phyloP scores from a whole-genome alignment of 164 flowering plant genomes.

The Chimonanthus praecox region DNA sequence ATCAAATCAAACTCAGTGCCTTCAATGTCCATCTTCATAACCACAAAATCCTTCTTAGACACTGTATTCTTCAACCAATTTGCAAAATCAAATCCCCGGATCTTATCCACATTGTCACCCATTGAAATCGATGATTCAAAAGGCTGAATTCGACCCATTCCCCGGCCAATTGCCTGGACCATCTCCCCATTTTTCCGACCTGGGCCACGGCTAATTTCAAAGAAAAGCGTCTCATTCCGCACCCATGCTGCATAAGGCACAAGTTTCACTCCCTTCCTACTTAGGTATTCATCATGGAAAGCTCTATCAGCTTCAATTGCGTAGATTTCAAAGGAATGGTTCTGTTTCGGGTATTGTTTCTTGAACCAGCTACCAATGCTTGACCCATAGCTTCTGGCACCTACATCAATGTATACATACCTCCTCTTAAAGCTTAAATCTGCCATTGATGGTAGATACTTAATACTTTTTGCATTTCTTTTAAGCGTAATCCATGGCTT shows the following conservation, averaged over 20 bases:
- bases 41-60: conserved; percentile 76
- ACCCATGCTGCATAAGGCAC: conserved; percentile 97
- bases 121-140: conserved; percentile 18
- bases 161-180: conserved; percentile 31
- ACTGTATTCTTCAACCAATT: conserved; percentile 84
- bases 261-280: conserved; percentile 47
- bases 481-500: conserved; percentile 93
- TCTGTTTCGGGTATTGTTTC: conserved; percentile 93
- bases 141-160: conserved; percentile 89
- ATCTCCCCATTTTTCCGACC: conserved; percentile 42
- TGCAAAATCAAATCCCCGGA: conserved; percentile 90
- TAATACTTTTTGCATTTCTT: conserved; percentile 63
- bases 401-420: conserved; percentile 88
- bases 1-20: conserved; percentile 94
- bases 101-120: conserved; percentile 45
- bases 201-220: conserved; percentile 64
- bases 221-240: conserved; percentile 67
- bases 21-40: conserved; percentile 99
- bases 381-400: conserved; percentile 87
- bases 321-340: conserved; percentile 76
- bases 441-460: conserved; percentile 65
- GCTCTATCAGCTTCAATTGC: conserved; percentile 88
- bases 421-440: conserved; percentile 73
- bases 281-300: conserved; percentile 56
- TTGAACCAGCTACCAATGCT: conserved; percentile 94